Base-by-base conservation (phyloP, 345 rosid species). In the Dimocarpus longan region DNA sequence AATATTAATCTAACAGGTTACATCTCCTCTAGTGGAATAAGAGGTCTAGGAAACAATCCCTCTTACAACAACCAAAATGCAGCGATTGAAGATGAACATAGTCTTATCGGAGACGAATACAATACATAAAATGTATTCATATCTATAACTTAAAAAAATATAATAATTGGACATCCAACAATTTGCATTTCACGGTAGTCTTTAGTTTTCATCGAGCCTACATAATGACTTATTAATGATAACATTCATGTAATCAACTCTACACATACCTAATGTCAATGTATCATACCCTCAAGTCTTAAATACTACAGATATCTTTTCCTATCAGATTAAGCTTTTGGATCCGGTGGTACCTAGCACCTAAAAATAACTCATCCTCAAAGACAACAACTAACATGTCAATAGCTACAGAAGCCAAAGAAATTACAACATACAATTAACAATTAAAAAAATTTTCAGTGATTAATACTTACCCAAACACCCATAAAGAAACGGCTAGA, bases 401-500 rank as follows among this genome's bases (percentile, higher is more conserved):
- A 12, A 70, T 11, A 32, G 6, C 73, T 12, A 26, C 43, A 59
- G 12, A 59, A 59, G 50, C 26, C 59, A 22, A 57, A 59, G 6
- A 57, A n/a, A 40, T n/a, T 11, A 46, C 8, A 46, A 5, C 52
- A 57, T 21, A 57, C 24, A 57, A 57, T 18, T 5, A 46, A 32
- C 52, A 46, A 19, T 26, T 11, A 28, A 48, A 43, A 1, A 75
- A 50, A 32, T 22, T 59, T 60, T 12, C 1, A 72, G 26, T 40
- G 16, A 50, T 71, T 50, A 10, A 46, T 19, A 81, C 93, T 84
- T 83, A 93, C 99, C 99, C 99, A 44, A 76, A 90, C 54, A 94
- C 87, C 98, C 99, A 96, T 68, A 96, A 85, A 81, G 97, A 85
- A 74, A 96, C 99, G 5, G 98, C 97, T 79, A 96, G 92, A 82